phyloP scores from a whole-genome alignment of 2,329 filamentous ascomycete genomes.

The Penicillium nordicum region DNA sequence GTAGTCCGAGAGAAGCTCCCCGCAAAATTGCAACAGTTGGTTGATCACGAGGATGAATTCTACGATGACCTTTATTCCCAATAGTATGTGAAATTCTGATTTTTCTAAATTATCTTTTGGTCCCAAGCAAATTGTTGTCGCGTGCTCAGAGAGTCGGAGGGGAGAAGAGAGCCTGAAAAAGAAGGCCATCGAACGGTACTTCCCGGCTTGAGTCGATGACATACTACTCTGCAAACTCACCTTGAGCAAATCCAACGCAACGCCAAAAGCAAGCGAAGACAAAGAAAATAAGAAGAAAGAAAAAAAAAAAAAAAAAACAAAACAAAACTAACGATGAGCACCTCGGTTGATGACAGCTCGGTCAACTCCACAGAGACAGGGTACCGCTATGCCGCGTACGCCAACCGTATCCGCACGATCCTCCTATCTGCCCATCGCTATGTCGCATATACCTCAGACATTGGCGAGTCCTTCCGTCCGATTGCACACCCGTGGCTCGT shows the following conservation, averaged over 20 bases:
- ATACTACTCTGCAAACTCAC: background rate
- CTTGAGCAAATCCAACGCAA: background rate
- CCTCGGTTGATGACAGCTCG: conserved; percentile 48
- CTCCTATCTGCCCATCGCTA: conserved; percentile 90
- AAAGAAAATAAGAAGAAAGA: background rate
- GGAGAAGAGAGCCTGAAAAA: background rate
- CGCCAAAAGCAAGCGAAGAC: background rate
- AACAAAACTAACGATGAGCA: conserved; percentile 14
- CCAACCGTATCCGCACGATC: conserved; percentile 77
- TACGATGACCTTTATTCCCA: conserved; percentile 76
- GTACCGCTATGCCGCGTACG: conserved; percentile 90
- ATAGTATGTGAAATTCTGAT: conserved; percentile 56
- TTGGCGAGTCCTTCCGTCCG: conserved; percentile 93
- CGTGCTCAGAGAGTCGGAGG: background rate
- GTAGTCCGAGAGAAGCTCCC: conserved; percentile 53
- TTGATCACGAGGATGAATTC: conserved; percentile 66
- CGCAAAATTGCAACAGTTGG: conserved; percentile 53
- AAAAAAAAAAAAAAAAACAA: background rate
- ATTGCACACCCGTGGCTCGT: conserved; percentile 83
- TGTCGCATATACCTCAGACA: conserved; percentile 93
- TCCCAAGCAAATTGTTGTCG: background rate
- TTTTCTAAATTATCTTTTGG: background rate
- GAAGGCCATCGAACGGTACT: background rate
- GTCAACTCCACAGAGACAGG: conserved; percentile 79
- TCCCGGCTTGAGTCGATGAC: conserved; percentile 1